These are phyloP conservation scores for Sanghuangporus baumii DNA, from an alignment of 1,284 basidiomycete genomes.

Conservation along the genomic window DNA sequence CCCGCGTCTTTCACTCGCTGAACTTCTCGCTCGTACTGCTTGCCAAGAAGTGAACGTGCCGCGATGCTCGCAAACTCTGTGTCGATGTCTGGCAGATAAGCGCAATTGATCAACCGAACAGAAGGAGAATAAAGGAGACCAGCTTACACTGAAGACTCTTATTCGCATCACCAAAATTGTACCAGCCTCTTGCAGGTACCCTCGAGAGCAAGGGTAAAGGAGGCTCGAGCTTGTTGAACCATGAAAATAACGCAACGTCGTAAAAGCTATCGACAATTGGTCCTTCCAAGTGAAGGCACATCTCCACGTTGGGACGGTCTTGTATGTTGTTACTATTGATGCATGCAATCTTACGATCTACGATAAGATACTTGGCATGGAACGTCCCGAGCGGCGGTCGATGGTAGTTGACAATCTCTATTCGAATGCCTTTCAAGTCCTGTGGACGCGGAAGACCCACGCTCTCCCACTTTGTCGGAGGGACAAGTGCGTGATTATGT, in stretches of 20 bases:
- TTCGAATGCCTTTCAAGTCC: constrained; percentile 56
- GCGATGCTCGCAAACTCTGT: constrained; percentile 11
- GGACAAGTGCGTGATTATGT: constrained; percentile 52
- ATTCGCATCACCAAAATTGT: constrained; percentile 48
- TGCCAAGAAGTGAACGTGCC: constrained; percentile 15
- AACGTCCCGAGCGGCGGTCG: constrained; percentile 66
- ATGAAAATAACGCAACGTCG: constrained; percentile 67
- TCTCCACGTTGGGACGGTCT: constrained; percentile 60
- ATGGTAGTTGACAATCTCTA: constrained; percentile 54
- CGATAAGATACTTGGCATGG: constrained; percentile 73
- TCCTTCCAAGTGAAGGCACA: constrained; percentile 65
- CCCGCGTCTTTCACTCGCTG: not conserved
- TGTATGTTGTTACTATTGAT: constrained; percentile 77
- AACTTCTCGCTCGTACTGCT: constrained; percentile 15
- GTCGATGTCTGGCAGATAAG: constrained; percentile 18
- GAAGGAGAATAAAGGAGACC: constrained; percentile 20
- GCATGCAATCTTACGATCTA: constrained; percentile 68
- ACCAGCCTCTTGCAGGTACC: constrained; percentile 25
- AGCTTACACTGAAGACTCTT: constrained; percentile 29
- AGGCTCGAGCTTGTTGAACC: constrained; percentile 54
- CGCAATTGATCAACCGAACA: not conserved
- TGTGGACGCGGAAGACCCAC: constrained; percentile 51
- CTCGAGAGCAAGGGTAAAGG: constrained; percentile 43
- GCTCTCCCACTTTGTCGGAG: constrained; percentile 43
- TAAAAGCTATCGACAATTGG: constrained; percentile 69